Conservation (phyloP, 805 yeast genomes). For the Lachancea nothofagi region DNA sequence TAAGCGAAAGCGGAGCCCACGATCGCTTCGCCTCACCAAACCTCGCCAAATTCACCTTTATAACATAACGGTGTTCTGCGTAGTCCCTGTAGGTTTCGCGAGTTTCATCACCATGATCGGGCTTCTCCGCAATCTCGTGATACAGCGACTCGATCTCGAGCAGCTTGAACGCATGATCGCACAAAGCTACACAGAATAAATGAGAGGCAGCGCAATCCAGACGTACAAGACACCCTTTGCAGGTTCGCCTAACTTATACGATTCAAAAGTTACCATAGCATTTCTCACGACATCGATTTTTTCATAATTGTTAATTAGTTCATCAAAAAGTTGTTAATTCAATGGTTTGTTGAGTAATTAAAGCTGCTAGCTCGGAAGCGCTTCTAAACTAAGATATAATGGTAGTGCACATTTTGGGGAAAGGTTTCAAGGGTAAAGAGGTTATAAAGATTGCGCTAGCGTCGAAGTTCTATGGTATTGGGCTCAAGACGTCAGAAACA, state of each 20-base stretch:
- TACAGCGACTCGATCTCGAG: constrained; percentile 60
- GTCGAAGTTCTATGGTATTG: constrained; percentile 80
- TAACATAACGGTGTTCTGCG: constrained; percentile 90
- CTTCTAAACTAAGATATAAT: constrained; percentile 24
- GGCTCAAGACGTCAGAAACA: constrained; percentile 62
- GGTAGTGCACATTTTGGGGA: constrained; percentile 51
- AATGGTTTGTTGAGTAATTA: too few relatives aligned
- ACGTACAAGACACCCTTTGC: too few relatives aligned
- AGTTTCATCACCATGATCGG: constrained; percentile 90
- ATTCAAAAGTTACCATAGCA: not conserved
- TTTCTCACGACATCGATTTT: not conserved
- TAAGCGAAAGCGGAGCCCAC: constrained; percentile 32
- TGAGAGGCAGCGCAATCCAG: too few relatives aligned
- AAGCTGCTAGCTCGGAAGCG: too few relatives aligned
- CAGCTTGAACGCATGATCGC: constrained; percentile 24
- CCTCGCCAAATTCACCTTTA: constrained; percentile 75
- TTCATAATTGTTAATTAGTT: not conserved
- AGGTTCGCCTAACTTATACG: too few relatives aligned
- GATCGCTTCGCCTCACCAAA: constrained; percentile 21
- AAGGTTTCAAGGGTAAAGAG: constrained; percentile 42
- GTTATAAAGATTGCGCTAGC: constrained; percentile 56
- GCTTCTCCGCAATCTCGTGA: constrained; percentile 65
- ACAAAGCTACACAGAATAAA: constrained; percentile 3
- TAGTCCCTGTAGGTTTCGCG: constrained; percentile 95
- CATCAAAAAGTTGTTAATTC: too few relatives aligned